Evolutionary conservation across 345 rosid genomes (phyloP).

Genomic region (Eucalyptus brandiana): DNA sequence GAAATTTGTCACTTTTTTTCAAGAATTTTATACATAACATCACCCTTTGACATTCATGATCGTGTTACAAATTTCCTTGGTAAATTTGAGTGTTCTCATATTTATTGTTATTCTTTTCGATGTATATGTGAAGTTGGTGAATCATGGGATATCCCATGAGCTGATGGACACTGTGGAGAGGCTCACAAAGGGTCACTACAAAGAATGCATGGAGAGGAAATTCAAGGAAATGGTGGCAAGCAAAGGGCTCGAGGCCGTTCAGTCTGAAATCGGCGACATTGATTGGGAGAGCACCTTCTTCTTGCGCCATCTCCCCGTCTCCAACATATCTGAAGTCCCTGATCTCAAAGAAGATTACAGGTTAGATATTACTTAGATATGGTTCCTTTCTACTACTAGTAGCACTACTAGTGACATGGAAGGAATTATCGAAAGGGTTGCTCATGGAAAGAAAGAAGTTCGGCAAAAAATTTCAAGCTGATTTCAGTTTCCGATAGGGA

Average conservation of each 20-base stretch:
- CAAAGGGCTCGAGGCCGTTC: slow-evolving; percentile 41
- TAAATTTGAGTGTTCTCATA: background rate
- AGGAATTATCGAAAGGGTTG: background rate
- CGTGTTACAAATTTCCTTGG: background rate
- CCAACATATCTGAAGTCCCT: slow-evolving; percentile 54
- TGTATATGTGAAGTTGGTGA: slow-evolving; percentile 26
- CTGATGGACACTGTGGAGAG: slow-evolving; percentile 61
- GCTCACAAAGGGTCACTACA: slow-evolving; percentile 67
- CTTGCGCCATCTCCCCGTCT: slow-evolving; percentile 60
- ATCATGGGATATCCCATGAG: slow-evolving; percentile 68
- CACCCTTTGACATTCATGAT: background rate
- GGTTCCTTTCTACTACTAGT: background rate
- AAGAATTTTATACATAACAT: background rate
- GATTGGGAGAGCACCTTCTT: slow-evolving; percentile 91
- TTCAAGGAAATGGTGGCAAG: slow-evolving; percentile 55
- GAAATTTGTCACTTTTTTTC: background rate
- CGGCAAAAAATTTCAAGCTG: background rate
- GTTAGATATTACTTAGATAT: background rate
- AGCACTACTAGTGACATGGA: background rate
- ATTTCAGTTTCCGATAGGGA: background rate
- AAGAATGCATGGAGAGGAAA: slow-evolving; percentile 66
- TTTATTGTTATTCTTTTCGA: background rate
- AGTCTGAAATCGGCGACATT: slow-evolving; percentile 52
- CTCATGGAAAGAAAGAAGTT: background rate
- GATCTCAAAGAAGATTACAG: slow-evolving; percentile 29